Evolutionary conservation across 305 asterid species (phyloP).

Genomic region (Solanum hybrid): DNA sequence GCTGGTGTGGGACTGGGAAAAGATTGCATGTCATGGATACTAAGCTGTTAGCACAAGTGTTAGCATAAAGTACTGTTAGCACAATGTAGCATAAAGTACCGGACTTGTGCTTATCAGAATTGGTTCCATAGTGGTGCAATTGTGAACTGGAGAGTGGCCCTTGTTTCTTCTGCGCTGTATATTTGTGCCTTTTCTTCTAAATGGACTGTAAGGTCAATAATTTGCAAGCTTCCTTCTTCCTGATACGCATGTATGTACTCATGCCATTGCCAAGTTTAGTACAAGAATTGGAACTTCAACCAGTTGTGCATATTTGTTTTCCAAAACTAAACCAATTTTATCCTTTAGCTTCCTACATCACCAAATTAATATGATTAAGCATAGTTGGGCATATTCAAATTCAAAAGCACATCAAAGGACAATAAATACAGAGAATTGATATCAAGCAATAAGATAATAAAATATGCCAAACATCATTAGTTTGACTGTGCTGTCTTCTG

Average conservation of each 20-base stretch:
- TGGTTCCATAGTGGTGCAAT: not conserved
- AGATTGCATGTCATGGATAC: not conserved
- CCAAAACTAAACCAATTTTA: not conserved
- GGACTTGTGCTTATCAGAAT: not conserved
- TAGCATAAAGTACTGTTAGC: not conserved
- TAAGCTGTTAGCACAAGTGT: not conserved
- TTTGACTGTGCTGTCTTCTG: not conserved
- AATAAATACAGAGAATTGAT: not conserved
- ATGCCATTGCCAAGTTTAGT: not conserved
- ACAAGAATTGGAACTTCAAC: not conserved
- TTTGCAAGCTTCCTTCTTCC: not conserved
- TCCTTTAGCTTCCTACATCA: not conserved
- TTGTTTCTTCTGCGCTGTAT: not conserved
- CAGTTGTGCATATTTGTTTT: not conserved
- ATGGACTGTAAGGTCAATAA: not conserved
- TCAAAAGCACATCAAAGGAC: not conserved
- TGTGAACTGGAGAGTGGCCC: not conserved
- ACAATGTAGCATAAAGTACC: not conserved
- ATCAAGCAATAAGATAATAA: not conserved
- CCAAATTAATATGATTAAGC: not conserved
- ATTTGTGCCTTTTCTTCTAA: not conserved
- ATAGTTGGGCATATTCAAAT: not conserved
- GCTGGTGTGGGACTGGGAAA: not conserved
- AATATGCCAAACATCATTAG: not conserved
- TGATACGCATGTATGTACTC: not conserved